Evolutionary conservation across 1,284 basidiomycete species (phyloP).

Genomic region (Heterobasidion parviporum): DNA sequence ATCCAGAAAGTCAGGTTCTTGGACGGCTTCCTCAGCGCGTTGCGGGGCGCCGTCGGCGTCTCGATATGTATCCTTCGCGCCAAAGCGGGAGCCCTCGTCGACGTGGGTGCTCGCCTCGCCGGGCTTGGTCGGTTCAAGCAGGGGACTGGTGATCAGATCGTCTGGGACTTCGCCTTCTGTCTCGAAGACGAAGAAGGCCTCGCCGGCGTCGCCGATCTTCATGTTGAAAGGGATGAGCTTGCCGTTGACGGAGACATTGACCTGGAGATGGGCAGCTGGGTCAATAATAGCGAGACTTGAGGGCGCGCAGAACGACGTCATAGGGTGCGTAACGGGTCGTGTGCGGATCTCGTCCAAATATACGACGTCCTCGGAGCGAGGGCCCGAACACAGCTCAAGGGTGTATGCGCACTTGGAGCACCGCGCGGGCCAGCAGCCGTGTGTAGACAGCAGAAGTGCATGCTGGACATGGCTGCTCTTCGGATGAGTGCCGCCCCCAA

Average conservation of each 20-base stretch:
- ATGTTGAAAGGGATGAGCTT: conserved; percentile 85
- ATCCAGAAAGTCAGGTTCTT: conserved; percentile 62
- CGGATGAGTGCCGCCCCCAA: too few species aligned
- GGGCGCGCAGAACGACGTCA: not conserved
- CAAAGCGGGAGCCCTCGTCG: conserved; percentile 31
- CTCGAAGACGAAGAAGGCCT: conserved; percentile 98
- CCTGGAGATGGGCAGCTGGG: conserved; percentile 31
- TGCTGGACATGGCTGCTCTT: too few species aligned
- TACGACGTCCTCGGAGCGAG: too few species aligned
- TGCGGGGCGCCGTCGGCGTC: not conserved
- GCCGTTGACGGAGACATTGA: conserved; percentile 79
- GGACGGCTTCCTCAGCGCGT: conserved; percentile 17
- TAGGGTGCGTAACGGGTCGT: too few species aligned
- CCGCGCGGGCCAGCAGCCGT: too few species aligned
- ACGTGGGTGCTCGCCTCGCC: conserved; percentile 22
- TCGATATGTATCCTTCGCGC: conserved; percentile 23
- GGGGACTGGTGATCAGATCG: conserved; percentile 89
- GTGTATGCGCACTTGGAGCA: too few species aligned
- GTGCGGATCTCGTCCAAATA: too few species aligned
- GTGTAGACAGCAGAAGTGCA: too few species aligned
- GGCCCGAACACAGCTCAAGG: too few species aligned
- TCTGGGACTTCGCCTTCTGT: conserved; percentile 92
- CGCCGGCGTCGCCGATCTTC: conserved; percentile 98
- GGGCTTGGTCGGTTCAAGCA: conserved; percentile 60
- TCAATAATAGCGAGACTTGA: too few species aligned